Percentiles rank a stretch among this genome's conserved stretches.
phyloP scores from a whole-genome alignment of 352 stramenopile species.

The Phytophthora vignae region DNA sequence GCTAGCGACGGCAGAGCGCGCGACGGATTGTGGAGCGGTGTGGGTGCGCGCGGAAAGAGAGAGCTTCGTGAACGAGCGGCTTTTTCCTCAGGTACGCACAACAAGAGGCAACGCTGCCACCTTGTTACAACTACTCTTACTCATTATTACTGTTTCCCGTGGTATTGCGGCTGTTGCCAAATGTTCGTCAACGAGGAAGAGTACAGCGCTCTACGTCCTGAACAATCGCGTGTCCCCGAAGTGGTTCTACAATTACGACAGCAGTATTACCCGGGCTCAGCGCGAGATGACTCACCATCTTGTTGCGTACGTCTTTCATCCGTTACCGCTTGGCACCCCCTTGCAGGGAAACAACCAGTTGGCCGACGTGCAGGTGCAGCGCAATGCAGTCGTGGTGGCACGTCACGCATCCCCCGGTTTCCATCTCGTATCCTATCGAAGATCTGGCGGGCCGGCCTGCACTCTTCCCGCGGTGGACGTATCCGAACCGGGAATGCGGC shows the following conservation, averaged over 20 bases:
- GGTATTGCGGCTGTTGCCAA: too few species aligned
- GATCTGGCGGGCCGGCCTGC: constrained; percentile 4
- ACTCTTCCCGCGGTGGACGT: not conserved
- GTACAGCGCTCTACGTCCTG: constrained; percentile 39
- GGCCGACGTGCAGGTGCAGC: not conserved
- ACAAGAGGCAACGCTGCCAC: not conserved
- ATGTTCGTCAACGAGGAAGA: constrained; percentile 17
- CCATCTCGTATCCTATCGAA: constrained; percentile 38
- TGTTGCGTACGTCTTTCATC: constrained; percentile 35
- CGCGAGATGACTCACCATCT: constrained; percentile 47
- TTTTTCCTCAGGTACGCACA: not conserved
- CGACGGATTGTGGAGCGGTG: not conserved
- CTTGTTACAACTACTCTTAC: too few species aligned
- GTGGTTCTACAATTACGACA: constrained; percentile 50
- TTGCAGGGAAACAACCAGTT: not conserved
- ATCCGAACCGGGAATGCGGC: not conserved
- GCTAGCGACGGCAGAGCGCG: not conserved
- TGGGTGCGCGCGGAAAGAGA: not conserved
- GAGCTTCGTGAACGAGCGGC: not conserved
- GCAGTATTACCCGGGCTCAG: constrained; percentile 37
- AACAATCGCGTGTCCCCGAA: constrained; percentile 40
- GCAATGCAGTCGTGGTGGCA: constrained; percentile 14
- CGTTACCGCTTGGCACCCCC: not conserved
- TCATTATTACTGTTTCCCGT: too few species aligned
- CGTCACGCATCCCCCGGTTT: constrained; percentile 33